Percentiles rank a stretch among this genome's conserved stretches.
phyloP scores from a whole-genome alignment of 352 stramenopile species.

The Phytophthora crassamura region DNA sequence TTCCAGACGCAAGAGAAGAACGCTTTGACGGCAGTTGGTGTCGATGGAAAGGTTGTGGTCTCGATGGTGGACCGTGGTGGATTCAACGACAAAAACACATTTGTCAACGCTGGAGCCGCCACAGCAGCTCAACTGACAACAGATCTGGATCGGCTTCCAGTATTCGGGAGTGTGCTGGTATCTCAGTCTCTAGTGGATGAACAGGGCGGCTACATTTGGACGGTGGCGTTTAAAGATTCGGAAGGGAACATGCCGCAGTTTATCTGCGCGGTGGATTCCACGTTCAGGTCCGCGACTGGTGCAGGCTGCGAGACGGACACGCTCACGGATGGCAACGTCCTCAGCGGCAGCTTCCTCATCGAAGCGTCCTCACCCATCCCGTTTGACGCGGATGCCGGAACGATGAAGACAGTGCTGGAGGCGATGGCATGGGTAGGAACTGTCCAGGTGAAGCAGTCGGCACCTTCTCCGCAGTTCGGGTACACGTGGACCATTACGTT shows the following conservation, averaged over 20 bases:
- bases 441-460: conserved; percentile 63
- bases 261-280: conserved; percentile 60
- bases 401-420: conserved; percentile 60
- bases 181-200: conserved; percentile 69
- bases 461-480: conserved; percentile 59
- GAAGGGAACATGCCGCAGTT: conserved; percentile 77
- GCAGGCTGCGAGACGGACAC: no score
- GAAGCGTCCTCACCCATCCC: conserved; percentile 64
- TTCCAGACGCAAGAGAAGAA: conserved; percentile 82
- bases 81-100: conserved; percentile 58
- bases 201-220: conserved; percentile 81
- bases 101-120: conserved; percentile 46
- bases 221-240: conserved; percentile 71
- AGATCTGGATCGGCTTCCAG: conserved; percentile 59
- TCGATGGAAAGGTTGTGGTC: conserved; percentile 41
- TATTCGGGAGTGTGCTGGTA: conserved; percentile 69
- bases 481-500: conserved; percentile 86
- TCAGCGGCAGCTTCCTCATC: conserved; percentile 58
- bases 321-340: no score
- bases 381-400: conserved; percentile 57
- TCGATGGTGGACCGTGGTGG: conserved; percentile 58
- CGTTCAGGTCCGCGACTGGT: no score
- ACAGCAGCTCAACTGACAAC: conserved; percentile 53
- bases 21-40: conserved; percentile 44
- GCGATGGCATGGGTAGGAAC: conserved; percentile 65